These are phyloP conservation scores for Geosmithia putterillii DNA, from an alignment of 2,329 filamentous ascomycete species.

Conservation along the genomic window DNA sequence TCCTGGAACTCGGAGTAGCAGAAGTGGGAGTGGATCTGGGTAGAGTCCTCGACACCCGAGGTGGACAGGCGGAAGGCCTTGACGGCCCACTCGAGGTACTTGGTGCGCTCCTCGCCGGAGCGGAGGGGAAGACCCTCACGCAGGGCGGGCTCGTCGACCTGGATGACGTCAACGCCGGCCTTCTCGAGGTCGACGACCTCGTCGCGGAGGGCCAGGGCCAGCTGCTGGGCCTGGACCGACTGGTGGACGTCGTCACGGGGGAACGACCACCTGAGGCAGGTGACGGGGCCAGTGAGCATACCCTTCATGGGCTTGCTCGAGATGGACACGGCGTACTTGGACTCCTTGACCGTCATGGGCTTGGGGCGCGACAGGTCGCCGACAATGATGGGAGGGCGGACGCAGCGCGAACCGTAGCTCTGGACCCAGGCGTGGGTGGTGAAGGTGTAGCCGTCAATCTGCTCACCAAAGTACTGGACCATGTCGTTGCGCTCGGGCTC, in stretches of 20 bases:
- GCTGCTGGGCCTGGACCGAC: constrained; percentile 96
- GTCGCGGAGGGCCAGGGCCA: constrained; percentile 94
- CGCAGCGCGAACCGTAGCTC: constrained; percentile 95
- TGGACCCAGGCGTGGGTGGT: constrained; percentile 99
- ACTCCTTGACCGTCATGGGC: constrained; percentile 99
- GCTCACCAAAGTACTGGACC: constrained; percentile 99
- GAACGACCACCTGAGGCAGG: constrained; percentile 98
- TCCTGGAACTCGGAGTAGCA: constrained; percentile 99
- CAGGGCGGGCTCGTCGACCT: constrained; percentile 97
- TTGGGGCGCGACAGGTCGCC: constrained; percentile 95
- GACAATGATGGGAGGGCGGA: constrained; percentile 95
- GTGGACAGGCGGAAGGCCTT: constrained; percentile 96
- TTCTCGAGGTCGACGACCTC: constrained; percentile 97
- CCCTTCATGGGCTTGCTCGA: constrained; percentile 99
- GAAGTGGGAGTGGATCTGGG: constrained; percentile 99
- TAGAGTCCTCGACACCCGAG: constrained; percentile 84
- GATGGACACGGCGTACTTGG: constrained; percentile 92
- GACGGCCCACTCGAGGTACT: constrained; percentile 95
- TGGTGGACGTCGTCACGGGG: constrained; percentile 99
- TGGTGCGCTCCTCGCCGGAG: constrained; percentile 83
- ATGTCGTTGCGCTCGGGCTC: constrained; percentile 99
- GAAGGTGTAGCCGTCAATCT: constrained; percentile 92
- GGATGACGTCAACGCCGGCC: constrained; percentile 94
- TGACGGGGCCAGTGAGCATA: constrained; percentile 98
- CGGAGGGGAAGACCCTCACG: constrained; percentile 98